Conservation (phyloP, 768 basidiomycete genomes). For the Agaricus subrufescens region DNA sequence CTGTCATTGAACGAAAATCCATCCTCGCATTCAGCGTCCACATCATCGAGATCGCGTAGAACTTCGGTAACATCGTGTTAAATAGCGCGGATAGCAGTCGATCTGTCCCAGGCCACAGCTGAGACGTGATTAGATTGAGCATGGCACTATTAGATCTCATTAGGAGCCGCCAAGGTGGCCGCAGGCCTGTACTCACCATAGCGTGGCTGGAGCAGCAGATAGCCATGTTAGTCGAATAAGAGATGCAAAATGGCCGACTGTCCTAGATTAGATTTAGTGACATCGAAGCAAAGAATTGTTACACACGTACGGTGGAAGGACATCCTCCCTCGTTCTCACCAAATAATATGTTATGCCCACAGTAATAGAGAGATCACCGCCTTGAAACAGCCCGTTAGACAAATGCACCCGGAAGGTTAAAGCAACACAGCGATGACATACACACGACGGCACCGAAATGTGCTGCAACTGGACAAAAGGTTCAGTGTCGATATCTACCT, state of each 20-base stretch:
- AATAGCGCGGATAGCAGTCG: conserved; percentile 24
- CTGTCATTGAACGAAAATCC: neutral
- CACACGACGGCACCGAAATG: conserved; percentile 8
- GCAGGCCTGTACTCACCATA: conserved; percentile 20
- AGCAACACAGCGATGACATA: neutral
- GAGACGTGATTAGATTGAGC: conserved; percentile 30
- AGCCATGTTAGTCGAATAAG: conserved; percentile 28
- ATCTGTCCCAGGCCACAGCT: conserved; percentile 19
- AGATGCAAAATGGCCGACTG: conserved; percentile 23
- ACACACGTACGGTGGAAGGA: conserved; percentile 21
- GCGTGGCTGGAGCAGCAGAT: conserved; percentile 27
- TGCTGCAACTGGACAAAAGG: conserved; percentile 1
- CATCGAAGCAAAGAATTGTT: neutral
- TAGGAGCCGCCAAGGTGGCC: neutral
- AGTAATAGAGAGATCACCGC: conserved; percentile 24
- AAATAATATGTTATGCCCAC: conserved; percentile 24
- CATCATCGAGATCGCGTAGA: conserved; percentile 14
- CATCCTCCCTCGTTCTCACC: conserved; percentile 21
- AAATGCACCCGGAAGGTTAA: neutral
- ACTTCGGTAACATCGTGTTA: conserved; percentile 25
- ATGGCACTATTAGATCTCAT: conserved; percentile 19
- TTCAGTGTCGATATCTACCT: neutral
- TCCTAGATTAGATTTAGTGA: conserved; percentile 12
- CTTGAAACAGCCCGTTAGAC: conserved; percentile 13
- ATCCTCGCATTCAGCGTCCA: conserved; percentile 8